Percentiles rank a stretch among this genome's conserved stretches.
phyloP scores from a whole-genome alignment of 164 flowering plant genomes.

The Chimonanthus praecox region DNA sequence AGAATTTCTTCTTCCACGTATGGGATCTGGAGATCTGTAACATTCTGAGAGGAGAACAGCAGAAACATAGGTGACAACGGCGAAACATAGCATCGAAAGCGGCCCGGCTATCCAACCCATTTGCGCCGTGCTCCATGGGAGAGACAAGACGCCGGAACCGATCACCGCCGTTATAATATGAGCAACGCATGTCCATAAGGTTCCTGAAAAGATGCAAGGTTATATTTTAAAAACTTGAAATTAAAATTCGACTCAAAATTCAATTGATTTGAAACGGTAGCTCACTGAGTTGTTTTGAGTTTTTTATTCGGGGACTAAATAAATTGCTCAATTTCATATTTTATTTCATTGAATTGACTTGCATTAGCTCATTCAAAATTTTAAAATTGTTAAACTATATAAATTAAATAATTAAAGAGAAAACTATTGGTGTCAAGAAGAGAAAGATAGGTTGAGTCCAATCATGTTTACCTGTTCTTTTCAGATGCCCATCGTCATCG shows the following conservation, averaged over 20 bases:
- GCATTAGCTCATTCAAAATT: too few species aligned
- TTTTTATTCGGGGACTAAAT: neutral
- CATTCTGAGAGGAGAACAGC: constrained; percentile 18
- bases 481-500: constrained; percentile 33
- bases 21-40: constrained; percentile 42
- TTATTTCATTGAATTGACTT: too few species aligned
- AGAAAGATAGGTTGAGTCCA: neutral
- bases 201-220: constrained; percentile 31
- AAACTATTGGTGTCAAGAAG: neutral
- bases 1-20: constrained; percentile 35
- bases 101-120: constrained; percentile 85
- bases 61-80: constrained; percentile 39
- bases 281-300: neutral
- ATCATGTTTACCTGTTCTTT: constrained; percentile 30
- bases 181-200: constrained; percentile 56
- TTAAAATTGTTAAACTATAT: too few species aligned
- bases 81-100: constrained; percentile 43
- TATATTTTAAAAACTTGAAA: neutral
- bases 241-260: too few species aligned
- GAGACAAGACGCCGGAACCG: constrained; percentile 74
- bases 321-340: neutral
- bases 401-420: neutral
- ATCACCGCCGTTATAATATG: constrained; percentile 75
- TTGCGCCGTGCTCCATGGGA: constrained; percentile 69
- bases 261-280: too few species aligned